Evolutionary conservation across 176 grass and related monocot species (phyloP).

Genomic region (Rhynchospora breviuscula): DNA sequence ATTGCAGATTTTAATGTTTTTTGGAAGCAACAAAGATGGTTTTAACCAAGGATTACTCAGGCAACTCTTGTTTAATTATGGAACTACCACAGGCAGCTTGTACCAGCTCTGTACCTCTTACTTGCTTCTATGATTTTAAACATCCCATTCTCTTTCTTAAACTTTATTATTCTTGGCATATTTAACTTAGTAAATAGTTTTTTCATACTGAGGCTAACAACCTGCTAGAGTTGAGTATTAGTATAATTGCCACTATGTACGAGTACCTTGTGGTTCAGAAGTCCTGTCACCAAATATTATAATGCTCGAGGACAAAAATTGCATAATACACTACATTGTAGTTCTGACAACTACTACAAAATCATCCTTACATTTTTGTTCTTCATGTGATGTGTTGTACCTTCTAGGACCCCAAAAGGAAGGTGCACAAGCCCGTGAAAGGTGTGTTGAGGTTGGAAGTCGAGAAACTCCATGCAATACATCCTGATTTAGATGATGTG

Average conservation of each 20-base stretch:
- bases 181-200: background rate
- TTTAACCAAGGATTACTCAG: background rate
- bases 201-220: background rate
- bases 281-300: background rate
- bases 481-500: constrained; percentile 54
- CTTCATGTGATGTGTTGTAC: background rate
- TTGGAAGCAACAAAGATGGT: background rate
- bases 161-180: background rate
- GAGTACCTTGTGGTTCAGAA: background rate
- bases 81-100: background rate
- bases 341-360: background rate
- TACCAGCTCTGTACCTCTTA: background rate
- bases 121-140: background rate
- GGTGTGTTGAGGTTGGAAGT: constrained; percentile 83
- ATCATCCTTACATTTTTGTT: background rate
- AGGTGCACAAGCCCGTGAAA: constrained; percentile 98
- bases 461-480: constrained; percentile 69
- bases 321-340: background rate
- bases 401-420: constrained; percentile 90
- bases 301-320: constrained; percentile 1
- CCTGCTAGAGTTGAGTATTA: background rate
- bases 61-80: constrained; percentile 1
- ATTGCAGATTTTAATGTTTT: background rate
- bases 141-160: background rate
- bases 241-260: background rate